Base-by-base conservation (phyloP, 768 basidiomycete genomes). In the Phlegmacium glaucopus region DNA sequence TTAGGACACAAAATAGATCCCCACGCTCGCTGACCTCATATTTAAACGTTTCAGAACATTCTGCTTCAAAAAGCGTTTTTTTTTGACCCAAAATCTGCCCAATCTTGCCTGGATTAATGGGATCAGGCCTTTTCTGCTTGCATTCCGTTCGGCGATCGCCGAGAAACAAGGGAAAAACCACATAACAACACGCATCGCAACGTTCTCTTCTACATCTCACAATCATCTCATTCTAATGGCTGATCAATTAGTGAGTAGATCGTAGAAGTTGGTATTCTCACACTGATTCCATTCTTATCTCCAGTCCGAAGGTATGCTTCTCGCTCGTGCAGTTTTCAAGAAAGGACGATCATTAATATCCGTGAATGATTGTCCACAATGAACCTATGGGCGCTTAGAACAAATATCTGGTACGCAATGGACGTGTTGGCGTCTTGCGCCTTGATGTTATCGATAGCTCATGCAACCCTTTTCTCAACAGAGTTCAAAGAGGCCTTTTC, bases 401-500 rank as follows among this genome's bases (percentile, higher is more conserved):
- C 90, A 93, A 77, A 90, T 93, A 59, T 81, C 90, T 60, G 91
- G 90, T 90, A 34, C n/a, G 60, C 37, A 82, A 66, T 15, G 22
- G 22, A 15, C 30, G 15, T 11, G n/a, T 32, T 42, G 35, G 42
- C 28, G 37, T 34, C 25, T 11, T 37, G 29, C 26, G 16, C 10
- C 22, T 16, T 37, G 15, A 39, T n/a, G 17, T 41, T 26, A 47
- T 47, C 13, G 22, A 10, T 32, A 34, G 6, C 32, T 34, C 32
- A 34, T 6, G 32, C 10, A n/a, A 18, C 42, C 18, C 13, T 39
- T 36, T 22, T 22, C 22, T 22, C 4, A 13, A 40, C 55, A 90
- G 93, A 95, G 70, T 97, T 94, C 81, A 95, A 94, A 78, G 94
- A 97, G 75, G 95, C 94, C 35, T 97, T 98, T 74, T 91, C 93